These are phyloP conservation scores for Biscogniauxia mediterranea DNA, from an alignment of 2,329 filamentous ascomycete species.

Conservation along the genomic window DNA sequence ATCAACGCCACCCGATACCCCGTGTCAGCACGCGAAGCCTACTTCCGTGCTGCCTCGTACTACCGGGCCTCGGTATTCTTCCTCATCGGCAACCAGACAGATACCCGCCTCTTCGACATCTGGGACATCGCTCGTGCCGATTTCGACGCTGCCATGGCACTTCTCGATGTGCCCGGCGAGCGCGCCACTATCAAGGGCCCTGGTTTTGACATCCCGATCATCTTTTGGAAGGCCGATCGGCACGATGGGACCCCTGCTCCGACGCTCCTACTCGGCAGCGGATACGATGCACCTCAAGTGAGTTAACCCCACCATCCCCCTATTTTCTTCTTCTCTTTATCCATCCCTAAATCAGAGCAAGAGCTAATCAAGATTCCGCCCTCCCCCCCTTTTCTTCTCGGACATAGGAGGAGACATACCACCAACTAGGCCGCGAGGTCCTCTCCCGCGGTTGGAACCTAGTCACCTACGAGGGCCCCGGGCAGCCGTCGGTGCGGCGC, in stretches of 20 bases:
- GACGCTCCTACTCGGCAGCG: constrained; percentile 36
- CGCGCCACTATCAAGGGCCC: constrained; percentile 32
- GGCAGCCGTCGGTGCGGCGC: constrained; percentile 34
- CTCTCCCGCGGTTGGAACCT: constrained; percentile 30
- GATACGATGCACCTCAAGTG: constrained; percentile 35
- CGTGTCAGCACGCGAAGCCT: constrained; percentile 28
- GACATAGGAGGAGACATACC: constrained; percentile 35
- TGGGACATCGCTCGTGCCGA: constrained; percentile 37
- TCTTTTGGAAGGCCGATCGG: constrained; percentile 17
- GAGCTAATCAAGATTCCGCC: too few relatives aligned
- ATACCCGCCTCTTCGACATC: constrained; percentile 38
- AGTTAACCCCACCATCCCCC: too few relatives aligned
- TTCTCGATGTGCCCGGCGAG: constrained; percentile 36
- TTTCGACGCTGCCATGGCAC: constrained; percentile 38
- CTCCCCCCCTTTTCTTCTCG: too few relatives aligned
- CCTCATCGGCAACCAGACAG: constrained; percentile 38
- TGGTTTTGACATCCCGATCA: constrained; percentile 23
- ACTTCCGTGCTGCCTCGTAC: constrained; percentile 42
- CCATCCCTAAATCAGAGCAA: too few relatives aligned
- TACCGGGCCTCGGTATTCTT: constrained; percentile 43
- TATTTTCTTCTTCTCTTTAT: too few relatives aligned
- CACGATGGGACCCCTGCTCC: constrained; percentile 20
- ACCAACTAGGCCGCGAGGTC: constrained; percentile 28
- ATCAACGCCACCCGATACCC: constrained; percentile 18
- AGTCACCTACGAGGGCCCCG: constrained; percentile 38